Evolutionary conservation across 345 rosid genomes (phyloP), one percentile per base, ranked within the genome.

Genomic region (Pistacia atlantica): DNA sequence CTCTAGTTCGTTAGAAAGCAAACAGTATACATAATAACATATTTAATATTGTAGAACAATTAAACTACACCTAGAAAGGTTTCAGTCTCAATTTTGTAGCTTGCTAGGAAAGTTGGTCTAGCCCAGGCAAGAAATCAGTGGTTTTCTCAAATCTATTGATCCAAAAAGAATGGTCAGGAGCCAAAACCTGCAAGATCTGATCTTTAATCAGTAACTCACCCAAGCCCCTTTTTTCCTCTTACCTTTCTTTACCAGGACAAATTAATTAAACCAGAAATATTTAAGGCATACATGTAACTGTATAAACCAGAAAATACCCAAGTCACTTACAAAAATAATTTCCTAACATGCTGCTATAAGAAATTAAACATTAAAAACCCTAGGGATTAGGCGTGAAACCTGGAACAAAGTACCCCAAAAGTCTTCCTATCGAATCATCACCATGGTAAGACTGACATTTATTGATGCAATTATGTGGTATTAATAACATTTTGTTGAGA

Each of bases 41-140:
- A 4, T 33, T 1, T 20, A 14, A 2, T 6, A 42, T 42, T 42
- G 46, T 65, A 42, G 13, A 45, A 22, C 5, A 11, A 0, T 14
- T 52, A 69, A 51, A 31, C 60, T 69, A 31, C 60, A 7, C 3
- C 1, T 51, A 69, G 14, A 69, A 28, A 69, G 8, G 59, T 25
- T 52, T 20, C 48, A 28, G 25, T 31, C 11, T 31, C 22, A 28
- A 16, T 69, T 22, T 52, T 52, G 25, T 51, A 42, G 72, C 42
- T 51, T 52, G 45, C 20, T 69, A 46, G 46, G n/a, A 28, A 22
- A 31, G 25, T 31, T 69, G 14, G 72, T 69, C 45, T 69, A 69
- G 25, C 25, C 20, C 46, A 52, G 13, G 3, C 16, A 8, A 69
- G 9, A 52, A 35, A 54, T 22, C 13, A 7, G 25, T 65, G 22